Evolutionary conservation across 2,329 filamentous ascomycete species (phyloP).

Genomic region (Colletotrichum spinosum): DNA sequence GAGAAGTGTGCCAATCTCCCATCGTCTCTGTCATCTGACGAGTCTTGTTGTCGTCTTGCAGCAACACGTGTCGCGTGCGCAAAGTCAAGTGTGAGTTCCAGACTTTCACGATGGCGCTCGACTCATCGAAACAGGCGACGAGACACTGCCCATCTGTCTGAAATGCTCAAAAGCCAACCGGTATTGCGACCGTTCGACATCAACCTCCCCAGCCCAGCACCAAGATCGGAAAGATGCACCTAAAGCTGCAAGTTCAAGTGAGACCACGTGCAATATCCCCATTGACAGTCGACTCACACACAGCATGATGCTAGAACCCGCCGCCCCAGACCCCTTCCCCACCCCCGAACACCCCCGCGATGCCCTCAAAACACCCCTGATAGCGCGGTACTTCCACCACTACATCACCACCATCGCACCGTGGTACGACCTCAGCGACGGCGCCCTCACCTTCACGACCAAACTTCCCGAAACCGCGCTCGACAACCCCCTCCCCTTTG

Average conservation of each 20-base stretch:
- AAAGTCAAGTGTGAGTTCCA: constrained; percentile 49
- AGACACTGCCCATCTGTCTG: constrained; percentile 46
- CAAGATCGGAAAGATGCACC: neutral
- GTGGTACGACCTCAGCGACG: constrained; percentile 62
- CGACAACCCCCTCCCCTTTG: constrained; percentile 55
- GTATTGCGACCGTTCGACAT: constrained; percentile 49
- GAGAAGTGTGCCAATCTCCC: neutral
- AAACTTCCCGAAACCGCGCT: constrained; percentile 51
- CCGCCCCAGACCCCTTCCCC: neutral
- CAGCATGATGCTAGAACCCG: neutral
- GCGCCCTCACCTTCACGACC: constrained; percentile 47
- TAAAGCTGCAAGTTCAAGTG: neutral
- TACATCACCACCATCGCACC: constrained; percentile 53
- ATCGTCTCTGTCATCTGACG: too few relatives aligned
- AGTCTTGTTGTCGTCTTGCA: constrained; percentile 32
- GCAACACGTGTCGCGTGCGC: constrained; percentile 51
- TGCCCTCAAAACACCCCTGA: constrained; percentile 45
- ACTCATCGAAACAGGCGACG: constrained; percentile 45
- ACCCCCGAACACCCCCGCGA: constrained; percentile 41
- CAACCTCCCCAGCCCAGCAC: constrained; percentile 23
- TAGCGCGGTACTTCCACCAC: constrained; percentile 51
- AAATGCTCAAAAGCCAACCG: constrained; percentile 46
- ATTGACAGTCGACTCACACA: too few relatives aligned
- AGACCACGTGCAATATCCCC: neutral
- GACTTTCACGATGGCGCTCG: neutral